These are phyloP conservation scores for Grosmannia serpens DNA, from an alignment of 2,329 filamentous ascomycete species.

Conservation along the genomic window DNA sequence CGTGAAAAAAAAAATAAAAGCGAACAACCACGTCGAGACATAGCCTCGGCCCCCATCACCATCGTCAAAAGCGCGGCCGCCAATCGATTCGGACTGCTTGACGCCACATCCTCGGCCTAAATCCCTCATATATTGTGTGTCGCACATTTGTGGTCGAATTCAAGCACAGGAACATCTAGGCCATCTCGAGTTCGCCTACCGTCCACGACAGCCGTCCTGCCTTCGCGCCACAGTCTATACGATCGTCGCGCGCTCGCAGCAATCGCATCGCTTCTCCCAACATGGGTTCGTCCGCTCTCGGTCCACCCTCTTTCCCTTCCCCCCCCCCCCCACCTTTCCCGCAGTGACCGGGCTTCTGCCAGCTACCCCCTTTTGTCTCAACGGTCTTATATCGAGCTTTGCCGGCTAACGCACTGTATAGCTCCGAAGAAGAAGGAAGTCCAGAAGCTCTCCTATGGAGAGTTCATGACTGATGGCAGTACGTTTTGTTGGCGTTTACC, in stretches of 20 bases:
- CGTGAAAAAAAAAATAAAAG: not conserved
- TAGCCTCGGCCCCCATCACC: not conserved
- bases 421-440: slow-evolving; percentile 87
- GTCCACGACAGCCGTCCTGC: not conserved
- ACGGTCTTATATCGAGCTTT: not conserved
- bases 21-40: not conserved
- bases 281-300: slow-evolving; percentile 17
- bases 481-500: slow-evolving; percentile 24
- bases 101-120: not conserved
- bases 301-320: too few species aligned
- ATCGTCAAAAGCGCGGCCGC: not conserved
- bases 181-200: not conserved
- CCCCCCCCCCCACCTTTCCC: not conserved
- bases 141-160: not conserved
- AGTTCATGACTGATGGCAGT: slow-evolving; percentile 91
- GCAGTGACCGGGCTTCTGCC: not conserved
- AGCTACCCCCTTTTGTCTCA: not conserved
- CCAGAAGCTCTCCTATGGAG: slow-evolving; percentile 95
- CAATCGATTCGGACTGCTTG: not conserved
- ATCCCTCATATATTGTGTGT: not conserved
- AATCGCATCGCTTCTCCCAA: slow-evolving; percentile 11
- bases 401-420: slow-evolving; percentile 30
- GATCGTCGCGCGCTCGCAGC: not conserved
- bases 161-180: not conserved
- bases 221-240: not conserved